These are phyloP conservation scores for Termitomyces sp. DNA, from an alignment of 768 basidiomycete genomes.

Conservation along the genomic window DNA sequence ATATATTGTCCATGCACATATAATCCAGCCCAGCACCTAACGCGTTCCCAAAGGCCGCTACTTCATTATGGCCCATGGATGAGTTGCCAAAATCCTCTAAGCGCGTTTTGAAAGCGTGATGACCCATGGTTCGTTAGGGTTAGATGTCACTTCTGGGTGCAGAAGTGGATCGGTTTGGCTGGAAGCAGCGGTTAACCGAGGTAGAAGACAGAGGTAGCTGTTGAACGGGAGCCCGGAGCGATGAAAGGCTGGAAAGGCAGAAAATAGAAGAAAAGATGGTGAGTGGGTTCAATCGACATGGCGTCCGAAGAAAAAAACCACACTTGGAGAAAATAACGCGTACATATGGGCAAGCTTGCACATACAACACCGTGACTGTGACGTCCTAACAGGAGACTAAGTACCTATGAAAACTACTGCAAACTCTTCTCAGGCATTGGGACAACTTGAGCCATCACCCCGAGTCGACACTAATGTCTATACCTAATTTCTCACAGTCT, in stretches of 20 bases:
- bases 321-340: constrained; percentile 17
- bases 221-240: constrained; percentile 45
- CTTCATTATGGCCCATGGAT: constrained; percentile 17
- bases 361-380: background rate
- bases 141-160: constrained; percentile 47
- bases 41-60: constrained; percentile 18
- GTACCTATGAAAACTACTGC: too few species aligned
- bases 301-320: constrained; percentile 12
- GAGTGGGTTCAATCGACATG: constrained; percentile 9
- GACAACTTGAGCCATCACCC: background rate
- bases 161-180: constrained; percentile 46
- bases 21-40: constrained; percentile 12
- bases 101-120: constrained; percentile 24
- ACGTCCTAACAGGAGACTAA: background rate
- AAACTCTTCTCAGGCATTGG: background rate
- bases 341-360: constrained; percentile 18
- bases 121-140: constrained; percentile 49
- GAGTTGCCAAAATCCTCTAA: constrained; percentile 23
- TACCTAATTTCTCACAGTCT: background rate
- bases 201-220: constrained; percentile 21
- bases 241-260: constrained; percentile 32
- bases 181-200: constrained; percentile 36
- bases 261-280: constrained; percentile 4
- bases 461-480: too few species aligned
- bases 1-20: constrained; percentile 7